Percentiles rank a stretch among this genome's conserved stretches.
Evolutionary conservation across 208 protist species (phyloP).

Genomic region (Endotrypanum monterogeii): DNA sequence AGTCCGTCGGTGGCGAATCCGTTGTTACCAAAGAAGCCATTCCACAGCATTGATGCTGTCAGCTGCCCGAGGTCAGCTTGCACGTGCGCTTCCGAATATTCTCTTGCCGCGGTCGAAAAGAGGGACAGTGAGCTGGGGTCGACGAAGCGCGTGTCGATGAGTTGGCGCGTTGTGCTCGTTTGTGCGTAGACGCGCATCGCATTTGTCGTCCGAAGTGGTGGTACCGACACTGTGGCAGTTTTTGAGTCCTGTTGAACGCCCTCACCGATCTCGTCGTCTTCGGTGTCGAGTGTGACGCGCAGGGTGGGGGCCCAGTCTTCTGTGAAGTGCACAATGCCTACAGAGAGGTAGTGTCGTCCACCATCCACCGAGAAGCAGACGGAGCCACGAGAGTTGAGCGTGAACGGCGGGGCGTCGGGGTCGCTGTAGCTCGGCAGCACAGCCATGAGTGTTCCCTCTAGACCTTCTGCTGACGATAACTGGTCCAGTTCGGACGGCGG

Average conservation of each 20-base stretch:
- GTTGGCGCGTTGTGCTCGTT: conserved; percentile 38
- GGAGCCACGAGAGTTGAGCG: conserved; percentile 41
- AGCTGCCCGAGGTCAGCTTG: conserved; percentile 35
- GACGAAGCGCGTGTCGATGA: conserved; percentile 59
- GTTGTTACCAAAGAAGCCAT: conserved; percentile 51
- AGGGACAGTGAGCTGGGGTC: conserved; percentile 1
- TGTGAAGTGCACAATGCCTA: conserved; percentile 64
- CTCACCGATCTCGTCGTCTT: conserved; percentile 29
- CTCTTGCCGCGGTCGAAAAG: background rate
- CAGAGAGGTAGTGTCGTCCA: conserved; percentile 55
- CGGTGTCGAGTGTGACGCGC: conserved; percentile 33
- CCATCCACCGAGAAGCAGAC: conserved; percentile 78
- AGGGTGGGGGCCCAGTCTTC: conserved; percentile 65
- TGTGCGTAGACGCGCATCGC: conserved; percentile 46
- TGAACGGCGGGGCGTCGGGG: conserved; percentile 24
- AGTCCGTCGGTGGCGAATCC: conserved; percentile 51
- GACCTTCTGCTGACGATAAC: conserved; percentile 7
- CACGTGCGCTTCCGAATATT: conserved; percentile 4
- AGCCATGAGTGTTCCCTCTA: conserved; percentile 30
- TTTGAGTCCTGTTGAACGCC: conserved; percentile 7
- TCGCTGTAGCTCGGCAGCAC: conserved; percentile 32
- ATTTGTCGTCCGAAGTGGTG: conserved; percentile 24
- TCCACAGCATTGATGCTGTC: conserved; percentile 62
- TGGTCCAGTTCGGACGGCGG: conserved; percentile 8
- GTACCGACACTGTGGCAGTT: conserved; percentile 1